Evolutionary conservation across 2,329 filamentous ascomycete genomes (phyloP), one percentile per base, ranked within the genome.

Genomic region (Akanthomyces uredinophilus): DNA sequence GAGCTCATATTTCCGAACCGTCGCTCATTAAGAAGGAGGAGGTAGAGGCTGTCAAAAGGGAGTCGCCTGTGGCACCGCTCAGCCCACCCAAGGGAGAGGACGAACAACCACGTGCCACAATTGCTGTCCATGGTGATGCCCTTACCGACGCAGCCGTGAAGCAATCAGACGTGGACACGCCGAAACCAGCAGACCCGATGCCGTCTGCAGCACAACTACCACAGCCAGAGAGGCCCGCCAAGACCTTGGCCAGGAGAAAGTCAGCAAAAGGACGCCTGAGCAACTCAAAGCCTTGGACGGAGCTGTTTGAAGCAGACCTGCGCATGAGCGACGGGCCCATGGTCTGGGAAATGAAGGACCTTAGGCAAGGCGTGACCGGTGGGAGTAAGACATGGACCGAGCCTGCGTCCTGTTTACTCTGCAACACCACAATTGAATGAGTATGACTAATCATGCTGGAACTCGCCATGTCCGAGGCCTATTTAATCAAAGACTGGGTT

Each of bases 371-470:
- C 11, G 72, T 85, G 7, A 69, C 70, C 2, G 81, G 78, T 11
- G 82, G 82, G 2, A 78, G 79, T 37, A 83, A 81, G 70, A 74
- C 72, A 11, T 86, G 83, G 83, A 79, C 75, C 13, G 82, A 85
- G 68, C 76, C 76, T 39, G 73, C 70, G 4, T 61, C 74, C 53
- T 86, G 83, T 64, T 74, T 85, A 41, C 68, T 82, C 46, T 86
- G 83, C 68, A 73, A 73, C 24, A 68, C 73, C n/a, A 71, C 72
- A 49, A 79, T 84, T 62, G 77, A 81, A 60, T 81, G 73, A 60
- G 18, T 7, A 22, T 24, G 10, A 16, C 39, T 24, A 10, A 1
- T 29, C 20, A n/a, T 18, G 13, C 29, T 16, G 11, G 29, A 24
- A 39, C 29, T 29, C n/a, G 11, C 32, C 32, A 24, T 29, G 46